Conservation (phyloP, 2,329 filamentous ascomycete species). For the Calonectria honghensis region DNA sequence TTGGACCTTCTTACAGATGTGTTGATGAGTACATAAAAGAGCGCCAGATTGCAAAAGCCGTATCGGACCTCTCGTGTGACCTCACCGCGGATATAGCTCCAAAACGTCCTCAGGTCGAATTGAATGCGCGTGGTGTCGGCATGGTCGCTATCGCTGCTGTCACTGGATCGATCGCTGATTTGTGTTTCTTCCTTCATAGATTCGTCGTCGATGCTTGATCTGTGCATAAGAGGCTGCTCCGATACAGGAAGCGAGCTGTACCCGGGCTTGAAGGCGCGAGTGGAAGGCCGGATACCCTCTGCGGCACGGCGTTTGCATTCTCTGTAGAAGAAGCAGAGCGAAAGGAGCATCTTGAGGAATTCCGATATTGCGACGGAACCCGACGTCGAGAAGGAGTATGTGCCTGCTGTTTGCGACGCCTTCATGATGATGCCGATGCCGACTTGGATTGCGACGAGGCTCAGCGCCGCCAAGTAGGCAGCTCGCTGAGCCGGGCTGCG, state of each 20-base stretch:
- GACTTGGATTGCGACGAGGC: constrained; percentile 11
- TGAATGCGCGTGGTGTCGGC: neutral
- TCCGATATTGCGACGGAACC: constrained; percentile 1
- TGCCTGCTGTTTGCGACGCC: neutral
- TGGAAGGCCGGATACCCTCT: neutral
- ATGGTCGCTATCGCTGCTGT: neutral
- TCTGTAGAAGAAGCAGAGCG: neutral
- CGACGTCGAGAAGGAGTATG: constrained; percentile 13
- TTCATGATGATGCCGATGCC: constrained; percentile 23
- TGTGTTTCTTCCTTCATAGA: neutral
- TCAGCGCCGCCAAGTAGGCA: neutral
- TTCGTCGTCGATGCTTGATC: neutral
- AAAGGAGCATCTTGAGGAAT: constrained; percentile 10
- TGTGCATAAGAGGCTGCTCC: neutral
- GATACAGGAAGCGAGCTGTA: constrained; percentile 1
- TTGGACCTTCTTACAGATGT: neutral
- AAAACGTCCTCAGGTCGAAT: neutral
- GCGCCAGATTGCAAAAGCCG: constrained; percentile 16
- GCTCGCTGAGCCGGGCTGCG: constrained; percentile 6
- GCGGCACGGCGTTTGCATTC: neutral
- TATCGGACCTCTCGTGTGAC: constrained; percentile 11
- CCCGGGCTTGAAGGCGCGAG: neutral
- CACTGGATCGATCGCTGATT: neutral
- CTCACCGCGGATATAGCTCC: constrained; percentile 1
- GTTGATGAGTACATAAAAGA: constrained; percentile 11